These are phyloP conservation scores for Pyrenophora tritici-repentis DNA, from an alignment of 2,329 filamentous ascomycete species.

Conservation along the genomic window DNA sequence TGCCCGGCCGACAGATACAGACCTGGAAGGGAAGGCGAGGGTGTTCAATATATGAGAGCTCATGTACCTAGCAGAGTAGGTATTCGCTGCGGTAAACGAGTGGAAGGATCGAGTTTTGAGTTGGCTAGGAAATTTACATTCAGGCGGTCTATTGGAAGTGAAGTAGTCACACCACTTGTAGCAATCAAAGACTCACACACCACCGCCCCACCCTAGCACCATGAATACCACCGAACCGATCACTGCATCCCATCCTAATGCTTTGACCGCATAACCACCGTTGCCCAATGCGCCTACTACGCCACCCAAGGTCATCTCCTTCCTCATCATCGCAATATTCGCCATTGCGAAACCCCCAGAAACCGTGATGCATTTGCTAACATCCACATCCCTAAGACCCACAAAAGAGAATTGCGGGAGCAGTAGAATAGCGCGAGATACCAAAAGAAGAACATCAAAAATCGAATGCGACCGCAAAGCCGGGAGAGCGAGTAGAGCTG, in stretches of 20 bases:
- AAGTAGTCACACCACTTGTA: not conserved
- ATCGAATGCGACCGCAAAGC: conserved; percentile 17
- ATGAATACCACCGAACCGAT: conserved; percentile 22
- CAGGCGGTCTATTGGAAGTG: too few relatives aligned
- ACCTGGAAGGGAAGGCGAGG: too few relatives aligned
- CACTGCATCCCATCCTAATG: conserved; percentile 36
- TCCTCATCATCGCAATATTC: conserved; percentile 26
- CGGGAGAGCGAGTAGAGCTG: conserved; percentile 27
- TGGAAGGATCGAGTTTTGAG: too few relatives aligned
- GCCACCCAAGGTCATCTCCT: conserved; percentile 10
- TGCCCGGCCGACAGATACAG: too few relatives aligned
- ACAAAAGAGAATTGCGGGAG: conserved; percentile 29
- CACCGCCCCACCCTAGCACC: conserved; percentile 32
- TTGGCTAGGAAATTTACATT: too few relatives aligned
- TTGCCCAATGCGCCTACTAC: conserved; percentile 14
- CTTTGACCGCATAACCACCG: conserved; percentile 27
- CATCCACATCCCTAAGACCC: conserved; percentile 20
- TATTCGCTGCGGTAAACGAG: too few relatives aligned
- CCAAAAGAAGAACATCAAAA: conserved; percentile 27
- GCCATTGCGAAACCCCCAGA: conserved; percentile 34
- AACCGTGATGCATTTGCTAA: conserved; percentile 27
- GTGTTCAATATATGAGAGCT: too few relatives aligned
- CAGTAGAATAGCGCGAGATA: conserved; percentile 28
- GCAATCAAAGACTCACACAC: conserved; percentile 18
- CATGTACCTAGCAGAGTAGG: too few relatives aligned